These are phyloP conservation scores for Trichomonascus vanleenenianus DNA, from an alignment of 805 yeast species.

Conservation along the genomic window DNA sequence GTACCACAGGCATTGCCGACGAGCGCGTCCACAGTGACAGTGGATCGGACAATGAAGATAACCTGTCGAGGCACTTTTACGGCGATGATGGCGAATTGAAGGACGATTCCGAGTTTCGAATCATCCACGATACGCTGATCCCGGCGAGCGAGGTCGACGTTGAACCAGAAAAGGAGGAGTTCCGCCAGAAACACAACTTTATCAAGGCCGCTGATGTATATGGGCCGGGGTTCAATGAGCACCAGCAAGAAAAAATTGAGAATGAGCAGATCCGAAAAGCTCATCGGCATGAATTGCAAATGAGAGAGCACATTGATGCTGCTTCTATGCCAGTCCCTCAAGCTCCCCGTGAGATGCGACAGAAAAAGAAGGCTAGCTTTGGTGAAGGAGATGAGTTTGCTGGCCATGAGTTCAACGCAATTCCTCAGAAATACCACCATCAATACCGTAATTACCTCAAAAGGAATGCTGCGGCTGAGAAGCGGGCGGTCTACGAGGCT, in stretches of 20 bases:
- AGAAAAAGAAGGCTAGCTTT: too few species aligned
- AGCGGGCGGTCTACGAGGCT: background rate
- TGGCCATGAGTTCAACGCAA: too few species aligned
- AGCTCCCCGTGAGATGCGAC: too few species aligned
- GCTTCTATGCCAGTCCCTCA: too few species aligned
- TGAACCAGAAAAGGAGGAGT: slow-evolving; percentile 2
- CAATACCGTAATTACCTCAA: background rate
- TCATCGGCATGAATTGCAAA: background rate
- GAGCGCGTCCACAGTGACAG: slow-evolving; percentile 2
- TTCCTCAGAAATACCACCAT: background rate
- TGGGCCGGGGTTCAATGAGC: background rate
- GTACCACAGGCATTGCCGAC: slow-evolving; percentile 16
- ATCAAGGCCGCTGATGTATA: background rate
- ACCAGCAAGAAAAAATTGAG: slow-evolving; percentile 1
- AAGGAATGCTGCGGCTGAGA: background rate
- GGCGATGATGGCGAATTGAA: slow-evolving; percentile 9
- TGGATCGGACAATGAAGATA: slow-evolving; percentile 8
- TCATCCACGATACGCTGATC: slow-evolving; percentile 15
- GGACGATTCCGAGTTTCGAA: slow-evolving; percentile 12
- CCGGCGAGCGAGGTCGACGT: slow-evolving; percentile 2
- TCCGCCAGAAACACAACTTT: background rate
- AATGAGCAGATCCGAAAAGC: background rate
- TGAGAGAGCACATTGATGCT: background rate
- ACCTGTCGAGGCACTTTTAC: slow-evolving; percentile 8
- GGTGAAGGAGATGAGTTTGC: too few species aligned